A percentile compares a stretch with the other conserved stretches of the same genome.
Evolutionary conservation across 371 early-diverging fungal genomes (phyloP).

Genomic region (Lichtheimia hyalospora): DNA sequence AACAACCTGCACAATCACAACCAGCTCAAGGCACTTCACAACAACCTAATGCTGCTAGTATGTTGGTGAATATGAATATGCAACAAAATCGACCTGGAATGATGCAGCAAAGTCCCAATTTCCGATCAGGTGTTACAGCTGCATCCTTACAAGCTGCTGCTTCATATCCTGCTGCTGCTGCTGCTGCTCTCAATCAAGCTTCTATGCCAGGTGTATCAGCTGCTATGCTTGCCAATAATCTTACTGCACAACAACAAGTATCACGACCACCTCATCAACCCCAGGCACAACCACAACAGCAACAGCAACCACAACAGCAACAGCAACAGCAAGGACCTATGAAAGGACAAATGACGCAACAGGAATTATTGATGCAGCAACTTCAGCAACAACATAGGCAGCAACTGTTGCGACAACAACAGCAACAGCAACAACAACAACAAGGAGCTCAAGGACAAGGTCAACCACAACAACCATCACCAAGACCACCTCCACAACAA

Average conservation of each 20-base stretch:
- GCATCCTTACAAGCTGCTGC: slow-evolving; percentile 13
- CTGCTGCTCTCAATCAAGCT: slow-evolving; percentile 6
- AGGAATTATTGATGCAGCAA: slow-evolving; percentile 15
- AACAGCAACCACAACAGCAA: slow-evolving; percentile 10
- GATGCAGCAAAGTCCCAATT: slow-evolving; percentile 11
- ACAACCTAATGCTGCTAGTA: slow-evolving; percentile 8
- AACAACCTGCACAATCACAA: slow-evolving; percentile 19
- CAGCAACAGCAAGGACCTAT: background rate
- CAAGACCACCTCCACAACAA: slow-evolving; percentile 15
- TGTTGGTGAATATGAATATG: slow-evolving; percentile 10
- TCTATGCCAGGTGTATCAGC: slow-evolving; percentile 14
- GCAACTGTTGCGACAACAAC: slow-evolving; percentile 24
- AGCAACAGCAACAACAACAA: slow-evolving; percentile 22
- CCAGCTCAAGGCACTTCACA: slow-evolving; percentile 21
- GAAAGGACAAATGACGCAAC: background rate
- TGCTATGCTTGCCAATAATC: slow-evolving; percentile 17
- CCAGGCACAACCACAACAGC: slow-evolving; percentile 12
- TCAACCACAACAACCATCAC: slow-evolving; percentile 18
- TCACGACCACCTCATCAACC: slow-evolving; percentile 13
- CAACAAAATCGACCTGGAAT: slow-evolving; percentile 4
- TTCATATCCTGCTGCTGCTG: slow-evolving; percentile 1
- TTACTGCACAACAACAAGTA: slow-evolving; percentile 10
- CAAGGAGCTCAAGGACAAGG: background rate
- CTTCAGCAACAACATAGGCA: slow-evolving; percentile 19
- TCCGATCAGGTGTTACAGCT: slow-evolving; percentile 7